Evolutionary conservation across 495 filamentous ascomycete genomes (phyloP).

Genomic region (Neurospora sp.): DNA sequence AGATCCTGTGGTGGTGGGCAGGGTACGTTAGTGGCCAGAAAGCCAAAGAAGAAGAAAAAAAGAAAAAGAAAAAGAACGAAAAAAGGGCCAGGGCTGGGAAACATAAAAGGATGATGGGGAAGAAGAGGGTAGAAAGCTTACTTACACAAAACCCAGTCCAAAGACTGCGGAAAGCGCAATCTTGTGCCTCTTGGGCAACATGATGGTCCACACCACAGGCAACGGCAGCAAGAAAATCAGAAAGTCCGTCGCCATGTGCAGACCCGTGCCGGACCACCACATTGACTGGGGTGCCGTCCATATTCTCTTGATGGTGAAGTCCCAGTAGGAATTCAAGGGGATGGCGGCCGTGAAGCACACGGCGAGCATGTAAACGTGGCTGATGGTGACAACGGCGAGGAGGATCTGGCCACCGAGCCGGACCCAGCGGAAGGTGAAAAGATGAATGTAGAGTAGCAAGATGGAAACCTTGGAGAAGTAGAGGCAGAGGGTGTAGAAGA

Average conservation of each 20-base stretch:
- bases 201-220: slow-evolving; percentile 26
- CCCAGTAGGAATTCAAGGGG: slow-evolving; percentile 23
- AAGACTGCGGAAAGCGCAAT: slow-evolving; percentile 26
- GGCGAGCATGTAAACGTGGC: slow-evolving; percentile 16
- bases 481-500: slow-evolving; percentile 20
- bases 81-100: not conserved
- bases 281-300: slow-evolving; percentile 17
- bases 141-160: slow-evolving; percentile 24
- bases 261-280: slow-evolving; percentile 25
- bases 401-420: slow-evolving; percentile 20
- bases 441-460: slow-evolving; percentile 28
- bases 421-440: slow-evolving; percentile 28
- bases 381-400: slow-evolving; percentile 14
- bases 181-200: slow-evolving; percentile 25
- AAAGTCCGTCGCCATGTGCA: slow-evolving; percentile 27
- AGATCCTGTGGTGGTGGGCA: slow-evolving; percentile 10
- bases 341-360: slow-evolving; percentile 20
- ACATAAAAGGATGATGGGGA: not conserved
- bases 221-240: slow-evolving; percentile 29
- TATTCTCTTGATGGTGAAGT: slow-evolving; percentile 14
- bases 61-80: too few relatives aligned
- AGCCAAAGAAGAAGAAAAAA: not conserved
- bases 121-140: not conserved
- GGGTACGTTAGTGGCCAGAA: not conserved
- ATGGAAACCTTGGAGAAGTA: slow-evolving; percentile 28